phyloP scores from a whole-genome alignment of 768 basidiomycete genomes.

The Astraeus odoratus region DNA sequence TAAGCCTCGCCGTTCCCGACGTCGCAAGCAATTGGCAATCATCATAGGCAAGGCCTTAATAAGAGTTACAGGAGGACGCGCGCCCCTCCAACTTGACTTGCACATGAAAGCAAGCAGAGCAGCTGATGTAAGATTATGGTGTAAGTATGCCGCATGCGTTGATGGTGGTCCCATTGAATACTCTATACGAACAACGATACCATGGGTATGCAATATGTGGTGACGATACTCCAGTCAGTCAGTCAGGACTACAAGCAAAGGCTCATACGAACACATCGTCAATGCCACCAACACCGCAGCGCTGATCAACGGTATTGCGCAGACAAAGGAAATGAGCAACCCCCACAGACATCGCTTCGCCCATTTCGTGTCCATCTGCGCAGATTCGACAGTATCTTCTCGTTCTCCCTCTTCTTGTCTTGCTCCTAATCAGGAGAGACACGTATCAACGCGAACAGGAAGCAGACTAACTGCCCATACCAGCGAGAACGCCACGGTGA shows the following conservation, averaged over 20 bases:
- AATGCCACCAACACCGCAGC: conserved; percentile 14
- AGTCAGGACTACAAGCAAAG: no score
- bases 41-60: no score
- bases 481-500: conserved; percentile 51
- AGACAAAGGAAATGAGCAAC: conserved; percentile 36
- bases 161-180: no score
- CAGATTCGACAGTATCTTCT: conserved; percentile 39
- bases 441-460: conserved; percentile 47
- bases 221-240: no score
- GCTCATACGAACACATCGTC: conserved; percentile 13
- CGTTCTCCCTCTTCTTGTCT: conserved; percentile 41
- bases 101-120: no score
- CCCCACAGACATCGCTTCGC: conserved; percentile 51
- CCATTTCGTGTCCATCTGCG: conserved; percentile 49
- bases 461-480: conserved; percentile 56
- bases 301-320: conserved; percentile 22
- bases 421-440: conserved; percentile 45
- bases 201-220: neutral
- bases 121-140: no score
- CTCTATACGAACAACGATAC: no score
- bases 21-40: no score
- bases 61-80: no score
- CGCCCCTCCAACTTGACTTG: no score
- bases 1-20: no score
- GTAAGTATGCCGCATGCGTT: no score